These are phyloP conservation scores for Stagonosporopsis chrysanthemi DNA, from an alignment of 2,329 filamentous ascomycete species.

Conservation along the genomic window DNA sequence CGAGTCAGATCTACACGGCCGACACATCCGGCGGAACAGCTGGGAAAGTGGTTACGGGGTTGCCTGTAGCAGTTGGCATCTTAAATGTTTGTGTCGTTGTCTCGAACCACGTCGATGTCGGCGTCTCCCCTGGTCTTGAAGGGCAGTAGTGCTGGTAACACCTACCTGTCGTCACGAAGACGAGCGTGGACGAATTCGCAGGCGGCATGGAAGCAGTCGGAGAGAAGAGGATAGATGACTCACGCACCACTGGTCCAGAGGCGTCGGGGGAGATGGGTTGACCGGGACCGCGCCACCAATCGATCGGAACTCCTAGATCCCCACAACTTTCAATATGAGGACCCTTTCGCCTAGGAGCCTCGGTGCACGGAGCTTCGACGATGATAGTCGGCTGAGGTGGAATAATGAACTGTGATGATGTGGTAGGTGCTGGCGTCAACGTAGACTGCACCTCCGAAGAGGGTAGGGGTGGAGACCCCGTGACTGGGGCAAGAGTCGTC, in stretches of 20 bases:
- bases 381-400: not conserved
- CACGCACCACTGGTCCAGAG: not conserved
- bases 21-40: not conserved
- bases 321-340: too few relatives aligned
- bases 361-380: not conserved
- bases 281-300: constrained; percentile 6
- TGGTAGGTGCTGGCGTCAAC: not conserved
- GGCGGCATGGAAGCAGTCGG: not conserved
- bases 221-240: not conserved
- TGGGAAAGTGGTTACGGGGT: not conserved
- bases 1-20: not conserved
- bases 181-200: not conserved
- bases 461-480: not conserved
- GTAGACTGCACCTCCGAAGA: not conserved
- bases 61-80: not conserved
- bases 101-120: not conserved
- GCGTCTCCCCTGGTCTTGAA: not conserved
- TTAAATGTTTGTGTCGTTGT: not conserved
- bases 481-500: not conserved
- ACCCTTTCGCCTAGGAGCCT: not conserved
- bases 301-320: not conserved
- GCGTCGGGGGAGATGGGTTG: not conserved
- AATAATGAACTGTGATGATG: not conserved
- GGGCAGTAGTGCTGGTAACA: constrained; percentile 9
- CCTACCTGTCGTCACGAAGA: not conserved